Evolutionary conservation across 495 filamentous ascomycete species (phyloP), one percentile per base, ranked within the genome.

Genomic region (Delitschia confertaspora): DNA sequence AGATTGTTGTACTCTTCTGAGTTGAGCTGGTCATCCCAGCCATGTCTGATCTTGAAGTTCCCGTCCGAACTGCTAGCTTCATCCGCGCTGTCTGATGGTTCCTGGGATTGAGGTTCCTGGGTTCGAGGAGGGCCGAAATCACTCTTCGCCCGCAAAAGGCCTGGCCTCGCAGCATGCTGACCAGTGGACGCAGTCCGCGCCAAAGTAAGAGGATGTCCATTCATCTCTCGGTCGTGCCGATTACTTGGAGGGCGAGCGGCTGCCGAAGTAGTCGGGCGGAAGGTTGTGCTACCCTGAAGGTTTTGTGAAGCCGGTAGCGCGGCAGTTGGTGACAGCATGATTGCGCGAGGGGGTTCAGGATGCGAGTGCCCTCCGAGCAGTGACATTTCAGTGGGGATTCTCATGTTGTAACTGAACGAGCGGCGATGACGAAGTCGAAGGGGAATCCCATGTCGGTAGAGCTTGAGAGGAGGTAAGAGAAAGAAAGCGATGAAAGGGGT

Each of bases 11-110:
- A 73, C 44, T 78, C 79, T 47, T 82, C 78, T 5, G 74, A 80
- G 53, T 73, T 73, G 49, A 82, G 81, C 53, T 82, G 78, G 45
- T 76, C 75, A 49, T 81, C 79, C 57, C 82, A 83, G 4, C 79
- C 79, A 60, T 83, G 79, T 14, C 78, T 65, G 30, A 67, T 67
- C 48, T 54, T 54, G 45, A 50, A 59, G 39, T 60, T 58, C 9
- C 57, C 64, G 6, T 61, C 55, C 20, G 46, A 47, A 33, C 54
- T 62, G 32, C 51, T 52, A 6, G 45, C 59, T 17, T 59, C 56
- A 18, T 53, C 53, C 11, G 39, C 41, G 51, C 29, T 38, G 14
- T 51, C 51, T 34, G 34, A 4, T 6, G 39, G 24, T 21, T 18
- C 18, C 0, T 44, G 33, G 9, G 19, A 14, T 14, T 38, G 1